A percentile compares a stretch with the other conserved stretches of the same genome.
Conservation (phyloP, 2,329 filamentous ascomycete species). For the Epichloe scottii region DNA sequence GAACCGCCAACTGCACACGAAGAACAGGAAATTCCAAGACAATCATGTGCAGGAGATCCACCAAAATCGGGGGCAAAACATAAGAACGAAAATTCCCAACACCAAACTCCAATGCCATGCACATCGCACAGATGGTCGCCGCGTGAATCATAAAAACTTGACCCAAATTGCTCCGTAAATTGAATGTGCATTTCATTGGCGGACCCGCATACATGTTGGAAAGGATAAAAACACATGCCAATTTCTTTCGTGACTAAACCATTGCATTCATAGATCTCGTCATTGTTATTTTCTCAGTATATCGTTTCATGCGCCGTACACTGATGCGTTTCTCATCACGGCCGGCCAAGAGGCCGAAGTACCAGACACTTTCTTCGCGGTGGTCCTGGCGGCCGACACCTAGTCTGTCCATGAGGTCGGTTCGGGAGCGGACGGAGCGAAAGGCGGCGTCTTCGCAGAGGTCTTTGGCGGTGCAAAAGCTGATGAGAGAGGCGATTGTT, state of each 20-base stretch:
- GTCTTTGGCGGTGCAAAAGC: constrained; percentile 62
- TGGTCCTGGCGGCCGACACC: constrained; percentile 36
- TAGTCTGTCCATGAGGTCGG: constrained; percentile 56
- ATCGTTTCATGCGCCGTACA: constrained; percentile 30
- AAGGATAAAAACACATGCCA: not conserved
- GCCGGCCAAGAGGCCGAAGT: constrained; percentile 30
- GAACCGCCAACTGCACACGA: not conserved
- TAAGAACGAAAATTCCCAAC: too few relatives aligned
- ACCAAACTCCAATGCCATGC: too few relatives aligned
- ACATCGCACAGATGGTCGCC: too few relatives aligned
- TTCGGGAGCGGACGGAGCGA: constrained; percentile 50
- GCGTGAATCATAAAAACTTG: too few relatives aligned
- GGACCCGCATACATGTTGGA: not conserved
- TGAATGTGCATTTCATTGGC: too few relatives aligned
- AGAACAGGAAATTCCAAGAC: too few relatives aligned
- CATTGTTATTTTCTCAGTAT: constrained; percentile 28
- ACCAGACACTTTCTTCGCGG: constrained; percentile 39
- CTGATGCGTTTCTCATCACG: constrained; percentile 30
- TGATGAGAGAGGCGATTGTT: constrained; percentile 64
- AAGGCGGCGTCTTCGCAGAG: constrained; percentile 64
- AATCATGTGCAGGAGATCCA: too few relatives aligned
- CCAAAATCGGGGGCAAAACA: too few relatives aligned
- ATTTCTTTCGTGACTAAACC: not conserved
- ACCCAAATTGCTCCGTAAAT: too few relatives aligned
- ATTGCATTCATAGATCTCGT: constrained; percentile 16